phyloP scores from a whole-genome alignment of 257 asterid species.

The Gentiana macrophylla region DNA sequence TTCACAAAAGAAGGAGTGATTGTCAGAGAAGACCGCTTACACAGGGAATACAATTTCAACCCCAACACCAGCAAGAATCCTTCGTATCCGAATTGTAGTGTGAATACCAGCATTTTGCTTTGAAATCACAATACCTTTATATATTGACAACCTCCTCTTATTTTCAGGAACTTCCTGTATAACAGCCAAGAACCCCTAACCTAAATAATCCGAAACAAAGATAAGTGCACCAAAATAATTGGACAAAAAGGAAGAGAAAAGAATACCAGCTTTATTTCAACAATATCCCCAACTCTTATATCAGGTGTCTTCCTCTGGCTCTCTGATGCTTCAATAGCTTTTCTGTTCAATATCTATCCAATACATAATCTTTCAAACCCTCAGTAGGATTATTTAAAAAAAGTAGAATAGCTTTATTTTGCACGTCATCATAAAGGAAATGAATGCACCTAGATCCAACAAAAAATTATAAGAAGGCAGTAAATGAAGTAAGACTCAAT shows the following conservation, averaged over 20 bases:
- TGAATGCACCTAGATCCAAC: neutral
- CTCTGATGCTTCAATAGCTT: constrained; percentile 74
- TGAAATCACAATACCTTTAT: constrained; percentile 82
- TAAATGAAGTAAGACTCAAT: neutral
- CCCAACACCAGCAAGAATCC: constrained; percentile 88
- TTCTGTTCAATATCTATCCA: constrained; percentile 60
- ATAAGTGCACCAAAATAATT: neutral
- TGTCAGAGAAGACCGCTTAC: constrained; percentile 34
- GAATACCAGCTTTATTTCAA: constrained; percentile 76
- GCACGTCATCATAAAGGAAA: neutral
- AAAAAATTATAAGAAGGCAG: neutral
- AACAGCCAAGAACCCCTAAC: constrained; percentile 6
- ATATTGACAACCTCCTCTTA: constrained; percentile 59
- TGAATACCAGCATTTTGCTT: constrained; percentile 96
- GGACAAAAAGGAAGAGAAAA: neutral
- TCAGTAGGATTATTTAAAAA: neutral
- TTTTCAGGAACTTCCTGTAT: constrained; percentile 81
- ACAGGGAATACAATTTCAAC: constrained; percentile 94
- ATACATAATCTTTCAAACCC: neutral
- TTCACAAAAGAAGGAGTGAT: neutral
- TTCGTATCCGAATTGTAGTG: constrained; percentile 81
- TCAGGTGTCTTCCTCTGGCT: constrained; percentile 65
- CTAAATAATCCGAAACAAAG: constrained; percentile 7
- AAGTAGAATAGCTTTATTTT: neutral
- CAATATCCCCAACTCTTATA: constrained; percentile 76